These are phyloP conservation scores for Amphicarpaea edgeworthii DNA, from an alignment of 306 rosid genomes.

Conservation along the genomic window DNA sequence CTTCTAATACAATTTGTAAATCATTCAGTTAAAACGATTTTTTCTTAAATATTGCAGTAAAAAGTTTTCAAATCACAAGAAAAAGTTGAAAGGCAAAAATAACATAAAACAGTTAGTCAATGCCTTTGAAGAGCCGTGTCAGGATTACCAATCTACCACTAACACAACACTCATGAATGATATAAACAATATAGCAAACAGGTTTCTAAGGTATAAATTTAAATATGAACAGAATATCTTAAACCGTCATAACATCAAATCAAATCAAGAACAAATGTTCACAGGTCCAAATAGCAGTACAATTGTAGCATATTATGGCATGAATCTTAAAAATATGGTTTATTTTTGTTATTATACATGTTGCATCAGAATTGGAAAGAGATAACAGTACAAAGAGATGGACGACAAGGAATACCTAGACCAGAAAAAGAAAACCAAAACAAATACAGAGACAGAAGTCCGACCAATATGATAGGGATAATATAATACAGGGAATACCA, in stretches of 20 bases:
- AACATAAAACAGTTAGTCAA: conserved; percentile 21
- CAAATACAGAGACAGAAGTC: neutral
- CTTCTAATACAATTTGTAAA: neutral
- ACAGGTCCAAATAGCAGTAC: too few relatives aligned
- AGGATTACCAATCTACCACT: neutral
- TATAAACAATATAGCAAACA: conserved; percentile 1
- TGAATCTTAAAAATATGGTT: too few relatives aligned
- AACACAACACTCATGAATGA: neutral
- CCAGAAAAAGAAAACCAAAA: neutral
- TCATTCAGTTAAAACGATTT: neutral
- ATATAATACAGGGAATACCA: neutral
- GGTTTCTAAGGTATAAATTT: conserved; percentile 4
- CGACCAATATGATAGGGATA: neutral
- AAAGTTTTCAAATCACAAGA: neutral
- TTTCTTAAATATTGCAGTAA: neutral
- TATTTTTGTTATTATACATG: too few relatives aligned
- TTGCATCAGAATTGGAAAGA: neutral
- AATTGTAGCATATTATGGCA: neutral
- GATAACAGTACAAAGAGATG: neutral
- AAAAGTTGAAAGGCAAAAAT: conserved; percentile 22
- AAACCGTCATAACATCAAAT: conserved; percentile 19
- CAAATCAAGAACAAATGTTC: conserved; percentile 24
- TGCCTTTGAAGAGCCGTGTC: neutral
- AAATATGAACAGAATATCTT: neutral
- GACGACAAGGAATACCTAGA: neutral